phyloP scores from a whole-genome alignment of 441 rosid genomes.

The Euphorbia corollata region DNA sequence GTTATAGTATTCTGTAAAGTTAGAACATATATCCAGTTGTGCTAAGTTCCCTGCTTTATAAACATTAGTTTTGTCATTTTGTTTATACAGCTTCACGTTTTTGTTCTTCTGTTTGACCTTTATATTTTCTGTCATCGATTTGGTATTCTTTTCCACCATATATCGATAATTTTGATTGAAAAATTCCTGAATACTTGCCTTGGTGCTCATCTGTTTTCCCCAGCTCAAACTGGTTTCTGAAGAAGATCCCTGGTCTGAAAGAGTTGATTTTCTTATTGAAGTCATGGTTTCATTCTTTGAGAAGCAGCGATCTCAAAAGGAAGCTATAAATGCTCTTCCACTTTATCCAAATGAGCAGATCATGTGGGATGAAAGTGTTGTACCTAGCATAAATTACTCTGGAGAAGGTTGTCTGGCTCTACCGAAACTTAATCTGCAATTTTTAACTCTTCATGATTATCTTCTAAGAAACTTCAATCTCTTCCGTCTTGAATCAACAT shows the following conservation, averaged over 20 bases:
- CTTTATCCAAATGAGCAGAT: conserved; percentile 97
- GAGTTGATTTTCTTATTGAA: conserved; percentile 82
- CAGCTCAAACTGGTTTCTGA: conserved; percentile 87
- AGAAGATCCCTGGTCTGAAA: conserved; percentile 83
- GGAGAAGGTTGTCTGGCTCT: conserved; percentile 99
- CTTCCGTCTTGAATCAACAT: conserved; percentile 95
- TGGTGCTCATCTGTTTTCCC: conserved; percentile 1
- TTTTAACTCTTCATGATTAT: conserved; percentile 93
- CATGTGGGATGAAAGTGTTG: conserved; percentile 99
- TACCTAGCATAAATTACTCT: conserved; percentile 95
- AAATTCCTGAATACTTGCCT: too few relatives aligned
- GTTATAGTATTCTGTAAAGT: neutral
- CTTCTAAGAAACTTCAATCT: conserved; percentile 94
- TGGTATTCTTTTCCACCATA: neutral
- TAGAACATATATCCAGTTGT: neutral
- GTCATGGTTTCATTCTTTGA: conserved; percentile 90
- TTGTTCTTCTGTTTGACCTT: neutral
- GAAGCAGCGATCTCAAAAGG: conserved; percentile 92
- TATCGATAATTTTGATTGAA: neutral
- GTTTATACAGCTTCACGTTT: neutral
- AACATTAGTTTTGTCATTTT: neutral
- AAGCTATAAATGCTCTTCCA: conserved; percentile 97
- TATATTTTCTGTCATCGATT: neutral
- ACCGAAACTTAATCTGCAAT: conserved; percentile 94
- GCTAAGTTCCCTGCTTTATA: neutral